phyloP scores from a whole-genome alignment of 2,329 filamentous ascomycete species.

The Colletotrichum incanum region DNA sequence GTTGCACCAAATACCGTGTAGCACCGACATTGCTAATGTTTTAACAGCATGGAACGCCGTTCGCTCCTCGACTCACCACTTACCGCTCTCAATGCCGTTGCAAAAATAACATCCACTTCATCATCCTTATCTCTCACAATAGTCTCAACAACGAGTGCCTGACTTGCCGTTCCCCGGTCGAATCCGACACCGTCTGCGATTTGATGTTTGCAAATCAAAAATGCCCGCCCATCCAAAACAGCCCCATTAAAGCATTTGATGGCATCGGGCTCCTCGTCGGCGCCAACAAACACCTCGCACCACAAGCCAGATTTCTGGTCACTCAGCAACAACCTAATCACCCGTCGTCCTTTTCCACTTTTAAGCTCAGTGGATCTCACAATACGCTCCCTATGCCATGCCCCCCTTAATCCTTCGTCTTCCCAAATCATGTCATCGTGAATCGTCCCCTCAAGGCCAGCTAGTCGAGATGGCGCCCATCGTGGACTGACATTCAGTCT shows the following conservation, averaged over 20 bases:
- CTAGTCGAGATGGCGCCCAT: neutral
- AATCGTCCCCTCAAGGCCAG: neutral
- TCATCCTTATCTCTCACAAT: neutral
- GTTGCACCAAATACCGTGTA: neutral
- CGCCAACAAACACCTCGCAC: neutral
- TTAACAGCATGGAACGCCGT: neutral
- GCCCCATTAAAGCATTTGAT: neutral
- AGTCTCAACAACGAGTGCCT: neutral
- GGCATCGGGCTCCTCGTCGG: neutral
- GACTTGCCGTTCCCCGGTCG: neutral
- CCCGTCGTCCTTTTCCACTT: neutral
- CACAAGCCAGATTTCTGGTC: neutral
- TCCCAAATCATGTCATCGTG: neutral
- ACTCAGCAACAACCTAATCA: neutral
- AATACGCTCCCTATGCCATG: neutral
- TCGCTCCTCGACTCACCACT: neutral
- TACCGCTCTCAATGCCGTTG: neutral
- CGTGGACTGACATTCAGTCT: neutral
- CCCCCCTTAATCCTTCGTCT: neutral
- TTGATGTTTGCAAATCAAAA: neutral
- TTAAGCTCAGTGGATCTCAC: neutral
- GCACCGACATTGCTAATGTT: neutral
- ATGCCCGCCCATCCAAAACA: neutral
- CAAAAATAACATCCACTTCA: too few species aligned
- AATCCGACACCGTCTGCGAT: neutral